Evolutionary conservation across 2,329 filamentous ascomycete species (phyloP).

Genomic region (Amesomyces nigricolor): DNA sequence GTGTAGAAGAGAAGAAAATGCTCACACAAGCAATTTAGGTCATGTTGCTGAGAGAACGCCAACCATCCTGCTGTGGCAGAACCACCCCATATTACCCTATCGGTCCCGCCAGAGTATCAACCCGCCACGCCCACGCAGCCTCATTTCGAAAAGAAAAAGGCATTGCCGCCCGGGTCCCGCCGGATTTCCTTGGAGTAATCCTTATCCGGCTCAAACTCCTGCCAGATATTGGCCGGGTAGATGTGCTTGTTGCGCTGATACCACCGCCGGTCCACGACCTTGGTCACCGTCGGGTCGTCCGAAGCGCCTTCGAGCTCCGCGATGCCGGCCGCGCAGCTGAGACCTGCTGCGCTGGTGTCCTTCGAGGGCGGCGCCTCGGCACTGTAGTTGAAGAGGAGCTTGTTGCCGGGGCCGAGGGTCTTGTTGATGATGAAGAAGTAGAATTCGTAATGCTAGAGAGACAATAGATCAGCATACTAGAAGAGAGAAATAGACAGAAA

Average conservation of each 20-base stretch:
- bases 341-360: slow-evolving; percentile 32
- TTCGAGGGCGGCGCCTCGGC: slow-evolving; percentile 36
- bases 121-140: background rate
- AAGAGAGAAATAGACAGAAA: background rate
- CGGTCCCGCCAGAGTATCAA: background rate
- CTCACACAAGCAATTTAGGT: slow-evolving; percentile 7
- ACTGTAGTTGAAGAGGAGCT: slow-evolving; percentile 70
- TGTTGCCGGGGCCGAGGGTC: slow-evolving; percentile 65
- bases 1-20: background rate
- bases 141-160: slow-evolving; percentile 73
- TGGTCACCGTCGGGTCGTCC: slow-evolving; percentile 77
- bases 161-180: slow-evolving; percentile 82
- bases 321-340: slow-evolving; percentile 42
- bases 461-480: background rate
- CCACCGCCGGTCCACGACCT: slow-evolving; percentile 94
- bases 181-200: slow-evolving; percentile 74
- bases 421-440: slow-evolving; percentile 96
- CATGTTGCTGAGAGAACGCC: background rate
- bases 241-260: slow-evolving; percentile 98
- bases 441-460: slow-evolving; percentile 81
- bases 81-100: background rate
- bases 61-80: background rate
- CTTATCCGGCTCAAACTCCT: slow-evolving; percentile 85
- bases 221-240: slow-evolving; percentile 92
- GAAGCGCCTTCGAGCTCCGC: slow-evolving; percentile 64